Evolutionary conservation across 2,329 filamentous ascomycete species (phyloP).

Genomic region (Penicillium griseofulvum): DNA sequence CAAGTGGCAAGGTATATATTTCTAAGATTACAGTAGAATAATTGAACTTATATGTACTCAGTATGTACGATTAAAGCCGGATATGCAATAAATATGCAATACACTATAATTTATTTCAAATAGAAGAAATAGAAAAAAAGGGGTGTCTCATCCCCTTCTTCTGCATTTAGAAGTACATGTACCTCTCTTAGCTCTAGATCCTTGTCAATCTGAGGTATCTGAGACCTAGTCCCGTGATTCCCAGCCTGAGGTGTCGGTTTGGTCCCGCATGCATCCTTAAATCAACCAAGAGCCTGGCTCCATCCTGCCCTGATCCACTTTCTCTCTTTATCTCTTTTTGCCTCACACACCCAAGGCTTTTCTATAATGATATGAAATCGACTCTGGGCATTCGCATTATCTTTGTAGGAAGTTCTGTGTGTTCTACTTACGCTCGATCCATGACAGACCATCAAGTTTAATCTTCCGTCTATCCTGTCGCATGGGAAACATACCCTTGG

Average conservation of each 20-base stretch:
- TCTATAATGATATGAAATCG: constrained; percentile 1
- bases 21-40: no score
- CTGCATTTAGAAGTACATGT: not conserved
- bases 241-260: not conserved
- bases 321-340: not conserved
- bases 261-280: constrained; percentile 2
- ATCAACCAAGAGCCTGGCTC: not conserved
- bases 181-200: not conserved
- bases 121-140: no score
- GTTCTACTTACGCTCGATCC: not conserved
- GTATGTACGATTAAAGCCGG: not conserved
- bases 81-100: not conserved
- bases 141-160: not conserved
- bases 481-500: not conserved
- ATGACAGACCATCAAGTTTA: not conserved
- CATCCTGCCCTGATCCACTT: not conserved
- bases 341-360: not conserved
- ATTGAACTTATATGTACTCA: no score
- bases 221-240: constrained; percentile 2
- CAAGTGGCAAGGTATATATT: no score
- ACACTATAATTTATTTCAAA: not conserved
- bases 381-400: not conserved
- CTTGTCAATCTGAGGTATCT: not conserved
- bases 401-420: not conserved
- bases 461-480: not conserved